Percentiles rank a stretch among this genome's conserved stretches.
Conservation (phyloP, 2,329 filamentous ascomycete genomes). For the Lasiodiplodia sp. region DNA sequence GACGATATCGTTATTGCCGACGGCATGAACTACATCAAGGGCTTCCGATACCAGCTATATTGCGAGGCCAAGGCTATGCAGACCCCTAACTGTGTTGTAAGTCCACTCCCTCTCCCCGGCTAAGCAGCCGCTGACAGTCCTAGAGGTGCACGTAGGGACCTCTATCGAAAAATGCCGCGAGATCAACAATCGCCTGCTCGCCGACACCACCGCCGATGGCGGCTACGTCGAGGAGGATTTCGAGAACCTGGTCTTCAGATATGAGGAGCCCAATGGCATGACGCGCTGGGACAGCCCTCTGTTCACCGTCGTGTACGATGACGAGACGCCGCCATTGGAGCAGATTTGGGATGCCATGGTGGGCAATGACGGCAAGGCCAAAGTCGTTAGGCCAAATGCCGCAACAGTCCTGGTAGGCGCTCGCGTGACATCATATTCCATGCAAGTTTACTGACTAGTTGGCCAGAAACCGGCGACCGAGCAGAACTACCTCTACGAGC, state of each 20-base stretch:
- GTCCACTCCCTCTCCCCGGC: constrained; percentile 35
- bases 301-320: constrained; percentile 80
- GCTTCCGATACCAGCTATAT: constrained; percentile 84
- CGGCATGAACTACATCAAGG: constrained; percentile 87
- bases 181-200: constrained; percentile 67
- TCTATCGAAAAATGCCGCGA: constrained; percentile 62
- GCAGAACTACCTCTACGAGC: constrained; percentile 78
- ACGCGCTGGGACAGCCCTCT: constrained; percentile 83
- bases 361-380: constrained; percentile 67
- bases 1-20: constrained; percentile 82
- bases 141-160: constrained; percentile 65
- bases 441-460: constrained; percentile 17
- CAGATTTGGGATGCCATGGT: constrained; percentile 77
- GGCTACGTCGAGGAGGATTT: constrained; percentile 69
- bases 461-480: constrained; percentile 64
- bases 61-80: constrained; percentile 83
- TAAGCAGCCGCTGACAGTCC: constrained; percentile 41
- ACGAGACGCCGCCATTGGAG: constrained; percentile 71
- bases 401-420: constrained; percentile 69
- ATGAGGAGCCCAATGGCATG: constrained; percentile 88
- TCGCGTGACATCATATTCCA: not conserved
- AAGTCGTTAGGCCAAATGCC: constrained; percentile 74
- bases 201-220: constrained; percentile 45
- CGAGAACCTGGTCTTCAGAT: constrained; percentile 81
- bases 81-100: constrained; percentile 77